Evolutionary conservation across 176 grass and related monocot species (phyloP).

Genomic region (Pharus latifolius): DNA sequence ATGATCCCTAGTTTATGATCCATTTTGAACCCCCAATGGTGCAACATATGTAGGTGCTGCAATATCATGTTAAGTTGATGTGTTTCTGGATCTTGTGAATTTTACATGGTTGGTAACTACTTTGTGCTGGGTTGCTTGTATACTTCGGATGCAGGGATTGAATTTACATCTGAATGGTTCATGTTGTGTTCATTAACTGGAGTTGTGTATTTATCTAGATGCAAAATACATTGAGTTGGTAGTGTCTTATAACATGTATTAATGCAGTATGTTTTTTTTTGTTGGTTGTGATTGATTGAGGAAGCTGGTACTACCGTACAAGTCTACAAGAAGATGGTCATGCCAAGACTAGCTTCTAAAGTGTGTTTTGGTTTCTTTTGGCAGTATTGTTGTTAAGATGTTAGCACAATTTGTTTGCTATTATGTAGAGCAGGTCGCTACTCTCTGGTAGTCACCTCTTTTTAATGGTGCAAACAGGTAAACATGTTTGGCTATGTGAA

Average conservation of each 20-base stretch:
- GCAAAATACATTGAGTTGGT: background rate
- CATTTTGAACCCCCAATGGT: too few species aligned
- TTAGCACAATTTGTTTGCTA: background rate
- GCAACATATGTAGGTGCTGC: too few species aligned
- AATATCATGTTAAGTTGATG: too few species aligned
- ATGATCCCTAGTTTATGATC: too few species aligned
- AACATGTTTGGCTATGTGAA: background rate
- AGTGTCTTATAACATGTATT: background rate
- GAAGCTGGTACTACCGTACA: background rate
- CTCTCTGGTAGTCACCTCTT: background rate
- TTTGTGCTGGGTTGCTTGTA: too few species aligned
- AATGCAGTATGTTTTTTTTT: background rate
- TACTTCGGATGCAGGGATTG: too few species aligned
- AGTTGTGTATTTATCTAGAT: background rate
- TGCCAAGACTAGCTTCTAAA: background rate
- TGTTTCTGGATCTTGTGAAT: too few species aligned
- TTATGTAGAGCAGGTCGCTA: background rate
- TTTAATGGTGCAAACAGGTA: background rate
- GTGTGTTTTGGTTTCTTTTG: background rate
- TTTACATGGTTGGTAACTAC: too few species aligned
- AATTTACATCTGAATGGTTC: too few species aligned
- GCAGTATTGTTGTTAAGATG: background rate
- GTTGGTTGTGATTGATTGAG: background rate
- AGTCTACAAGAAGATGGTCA: background rate
- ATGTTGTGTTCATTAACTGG: background rate